Evolutionary conservation across 225 moss, liverwort and hornwort species (phyloP).

Genomic region (Physcomitrellopsis africana): DNA sequence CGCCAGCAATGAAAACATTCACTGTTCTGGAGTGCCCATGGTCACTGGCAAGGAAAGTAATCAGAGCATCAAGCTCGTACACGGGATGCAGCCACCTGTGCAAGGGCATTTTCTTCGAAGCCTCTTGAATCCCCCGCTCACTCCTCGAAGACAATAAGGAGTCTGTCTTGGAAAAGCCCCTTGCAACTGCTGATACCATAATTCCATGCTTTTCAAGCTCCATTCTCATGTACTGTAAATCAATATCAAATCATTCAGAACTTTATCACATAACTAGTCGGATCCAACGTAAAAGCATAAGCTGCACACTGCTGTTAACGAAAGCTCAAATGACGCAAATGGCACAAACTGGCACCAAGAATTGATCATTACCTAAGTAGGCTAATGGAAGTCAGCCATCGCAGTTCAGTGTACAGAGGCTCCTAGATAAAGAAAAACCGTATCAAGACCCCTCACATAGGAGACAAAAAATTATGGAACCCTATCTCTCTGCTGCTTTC

Average conservation of each 20-base stretch:
- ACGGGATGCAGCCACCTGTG: slow-evolving; percentile 65
- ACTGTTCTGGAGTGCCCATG: slow-evolving; percentile 41
- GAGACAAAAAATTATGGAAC: slow-evolving; percentile 73
- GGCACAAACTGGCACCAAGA: neutral
- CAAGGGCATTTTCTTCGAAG: slow-evolving; percentile 53
- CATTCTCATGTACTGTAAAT: slow-evolving; percentile 72
- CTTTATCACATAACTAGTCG: neutral
- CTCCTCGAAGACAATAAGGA: slow-evolving; percentile 33
- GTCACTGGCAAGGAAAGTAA: slow-evolving; percentile 70
- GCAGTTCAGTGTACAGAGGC: slow-evolving; percentile 75
- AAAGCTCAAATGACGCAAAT: neutral
- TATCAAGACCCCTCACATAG: slow-evolving; percentile 75
- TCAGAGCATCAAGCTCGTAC: slow-evolving; percentile 57
- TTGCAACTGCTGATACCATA: slow-evolving; percentile 72
- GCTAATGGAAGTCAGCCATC: slow-evolving; percentile 72
- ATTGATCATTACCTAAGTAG: slow-evolving; percentile 53
- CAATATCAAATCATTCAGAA: neutral
- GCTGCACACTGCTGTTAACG: too few species aligned
- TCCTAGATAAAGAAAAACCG: slow-evolving; percentile 65
- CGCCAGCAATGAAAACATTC: slow-evolving; percentile 69
- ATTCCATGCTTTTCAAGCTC: slow-evolving; percentile 83
- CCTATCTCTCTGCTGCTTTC: slow-evolving; percentile 45
- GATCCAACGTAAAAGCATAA: neutral
- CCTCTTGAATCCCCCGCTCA: slow-evolving; percentile 30
- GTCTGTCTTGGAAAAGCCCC: slow-evolving; percentile 53